Evolutionary conservation across 176 grass and related monocot species (phyloP).

Genomic region (Tillandsia fasciculata): DNA sequence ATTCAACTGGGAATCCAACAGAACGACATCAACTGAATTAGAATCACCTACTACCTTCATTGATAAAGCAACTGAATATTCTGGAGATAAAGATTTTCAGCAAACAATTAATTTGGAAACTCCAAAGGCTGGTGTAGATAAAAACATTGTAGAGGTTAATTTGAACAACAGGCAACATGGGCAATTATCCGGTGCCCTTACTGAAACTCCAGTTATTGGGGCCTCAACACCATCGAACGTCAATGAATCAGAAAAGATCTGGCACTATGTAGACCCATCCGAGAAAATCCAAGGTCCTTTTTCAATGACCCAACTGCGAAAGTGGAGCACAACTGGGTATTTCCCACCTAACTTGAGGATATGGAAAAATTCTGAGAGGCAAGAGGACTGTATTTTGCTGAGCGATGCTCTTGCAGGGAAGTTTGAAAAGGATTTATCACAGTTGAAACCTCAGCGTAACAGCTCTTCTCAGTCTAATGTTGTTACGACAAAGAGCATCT

Average conservation of each 20-base stretch:
- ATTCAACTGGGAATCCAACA: conserved; percentile 43
- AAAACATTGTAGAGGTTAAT: conserved; percentile 21
- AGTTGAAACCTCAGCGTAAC: conserved; percentile 40
- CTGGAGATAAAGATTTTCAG: conserved; percentile 28
- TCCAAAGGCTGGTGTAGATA: conserved; percentile 24
- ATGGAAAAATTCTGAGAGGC: conserved; percentile 77
- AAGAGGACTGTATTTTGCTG: conserved; percentile 76
- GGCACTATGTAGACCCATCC: conserved; percentile 81
- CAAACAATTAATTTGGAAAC: conserved; percentile 25
- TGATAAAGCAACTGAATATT: conserved; percentile 34
- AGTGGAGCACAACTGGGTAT: conserved; percentile 88
- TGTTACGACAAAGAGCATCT: conserved; percentile 20
- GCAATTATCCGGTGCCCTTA: conserved; percentile 16
- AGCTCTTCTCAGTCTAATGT: conserved; percentile 28
- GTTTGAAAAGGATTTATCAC: conserved; percentile 73
- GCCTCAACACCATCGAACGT: conserved; percentile 22
- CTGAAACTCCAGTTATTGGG: conserved; percentile 27
- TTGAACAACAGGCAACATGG: conserved; percentile 20
- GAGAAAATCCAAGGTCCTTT: conserved; percentile 91
- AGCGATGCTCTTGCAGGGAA: conserved; percentile 78
- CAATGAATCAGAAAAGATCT: conserved; percentile 84
- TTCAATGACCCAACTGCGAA: conserved; percentile 80
- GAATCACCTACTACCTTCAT: conserved; percentile 35
- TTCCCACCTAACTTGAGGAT: conserved; percentile 77
- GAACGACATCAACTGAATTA: conserved; percentile 37